These are phyloP conservation scores for Didymella sp. DNA, from an alignment of 2,329 filamentous ascomycete genomes.

Conservation along the genomic window DNA sequence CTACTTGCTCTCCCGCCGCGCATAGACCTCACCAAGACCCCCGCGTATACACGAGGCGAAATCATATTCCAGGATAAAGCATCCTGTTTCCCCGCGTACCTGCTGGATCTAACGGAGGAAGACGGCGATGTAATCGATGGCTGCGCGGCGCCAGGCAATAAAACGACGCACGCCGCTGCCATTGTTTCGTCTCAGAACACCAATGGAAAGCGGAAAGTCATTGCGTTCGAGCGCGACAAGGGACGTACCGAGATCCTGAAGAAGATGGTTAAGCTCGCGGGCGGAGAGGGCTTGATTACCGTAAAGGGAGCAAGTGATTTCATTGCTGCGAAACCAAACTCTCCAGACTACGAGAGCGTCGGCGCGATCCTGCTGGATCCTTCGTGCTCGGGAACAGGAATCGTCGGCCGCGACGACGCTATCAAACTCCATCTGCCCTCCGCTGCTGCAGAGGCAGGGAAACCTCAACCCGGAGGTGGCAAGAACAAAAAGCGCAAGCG, in stretches of 20 bases:
- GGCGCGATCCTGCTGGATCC: constrained; percentile 85
- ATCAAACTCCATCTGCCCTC: constrained; percentile 65
- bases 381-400: constrained; percentile 94
- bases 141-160: constrained; percentile 95
- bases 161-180: constrained; percentile 91
- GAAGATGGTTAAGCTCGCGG: constrained; percentile 83
- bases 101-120: constrained; percentile 72
- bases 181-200: constrained; percentile 62
- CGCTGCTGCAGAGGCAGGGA: neutral
- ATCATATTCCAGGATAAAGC: constrained; percentile 96
- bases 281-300: constrained; percentile 69
- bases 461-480: constrained; percentile 11
- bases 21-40: constrained; percentile 73
- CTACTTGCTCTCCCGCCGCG: constrained; percentile 78
- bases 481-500: constrained; percentile 47
- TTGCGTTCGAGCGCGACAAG: constrained; percentile 80
- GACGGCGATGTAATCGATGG: constrained; percentile 87
- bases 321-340: constrained; percentile 72
- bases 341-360: constrained; percentile 71
- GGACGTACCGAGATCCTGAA: constrained; percentile 75
- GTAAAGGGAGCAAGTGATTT: constrained; percentile 83
- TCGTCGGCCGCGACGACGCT: constrained; percentile 85
- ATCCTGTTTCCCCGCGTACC: constrained; percentile 92
- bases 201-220: constrained; percentile 59
- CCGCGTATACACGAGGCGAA: constrained; percentile 75